These are phyloP conservation scores for Isatis lusitanica DNA, from an alignment of 441 rosid genomes.

Conservation along the genomic window DNA sequence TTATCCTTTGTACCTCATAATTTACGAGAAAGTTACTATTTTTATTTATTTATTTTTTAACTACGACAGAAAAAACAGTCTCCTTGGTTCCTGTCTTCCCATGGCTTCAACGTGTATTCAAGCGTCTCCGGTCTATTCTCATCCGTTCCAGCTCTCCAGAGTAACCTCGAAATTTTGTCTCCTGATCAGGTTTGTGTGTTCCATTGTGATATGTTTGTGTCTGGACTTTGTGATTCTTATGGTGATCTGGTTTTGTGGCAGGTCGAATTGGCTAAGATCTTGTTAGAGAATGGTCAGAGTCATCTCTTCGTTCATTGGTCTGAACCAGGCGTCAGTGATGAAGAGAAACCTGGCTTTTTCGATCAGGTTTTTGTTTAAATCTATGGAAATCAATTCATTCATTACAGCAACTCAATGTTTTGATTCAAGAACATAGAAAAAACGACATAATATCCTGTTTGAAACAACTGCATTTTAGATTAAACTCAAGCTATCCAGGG, in stretches of 20 bases:
- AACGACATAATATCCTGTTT: too few species aligned
- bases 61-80: not conserved
- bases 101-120: conserved; percentile 43
- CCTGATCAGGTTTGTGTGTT: conserved; percentile 55
- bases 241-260: conserved; percentile 34
- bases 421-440: not conserved
- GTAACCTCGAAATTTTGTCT: conserved; percentile 57
- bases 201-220: not conserved
- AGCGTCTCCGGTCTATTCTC: conserved; percentile 46
- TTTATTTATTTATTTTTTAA: not conserved
- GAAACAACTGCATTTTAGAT: conserved; percentile 57
- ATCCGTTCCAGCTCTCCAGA: conserved; percentile 56
- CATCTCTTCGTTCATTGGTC: conserved; percentile 83
- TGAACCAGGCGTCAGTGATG: conserved; percentile 66
- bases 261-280: conserved; percentile 77
- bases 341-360: conserved; percentile 61
- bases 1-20: not conserved
- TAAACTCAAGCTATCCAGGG: conserved; percentile 86
- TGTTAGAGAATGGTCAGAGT: conserved; percentile 71
- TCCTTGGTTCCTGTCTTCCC: not conserved
- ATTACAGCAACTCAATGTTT: not conserved
- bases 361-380: conserved; percentile 57
- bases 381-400: not conserved
- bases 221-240: not conserved
- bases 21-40: not conserved